Base-by-base conservation (phyloP, 108 stramenopile genomes). In the Hondaea fermentalgiana region DNA sequence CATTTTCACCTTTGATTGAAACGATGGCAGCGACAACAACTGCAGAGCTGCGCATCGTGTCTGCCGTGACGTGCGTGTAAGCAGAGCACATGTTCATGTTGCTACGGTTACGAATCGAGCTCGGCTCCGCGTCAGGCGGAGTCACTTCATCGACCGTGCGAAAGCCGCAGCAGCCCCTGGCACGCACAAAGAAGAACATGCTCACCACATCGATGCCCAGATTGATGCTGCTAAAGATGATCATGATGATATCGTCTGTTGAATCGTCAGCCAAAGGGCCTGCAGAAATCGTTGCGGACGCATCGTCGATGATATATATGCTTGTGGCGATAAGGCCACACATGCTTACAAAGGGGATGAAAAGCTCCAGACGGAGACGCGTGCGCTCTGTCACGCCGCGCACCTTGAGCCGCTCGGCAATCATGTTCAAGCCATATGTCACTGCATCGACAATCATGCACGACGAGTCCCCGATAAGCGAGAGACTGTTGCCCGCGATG, bases 81-180 rank as follows among this genome's bases (percentile, higher is more conserved):
- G 88, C 88, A 5, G 59, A 60, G 47, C 88, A 88, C 88, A 88
- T 88, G 35, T 88, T 88, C 60, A 51, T 88, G 88, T 88, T 88
- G 19, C 35, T 88, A 6, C 35, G 3, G 0, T 0, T 17, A 53
- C n/a, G 17, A 0, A 17, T 28, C 21, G 19, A 23, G 25, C 2
- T 59, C 43, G 12, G 43, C 28, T 6, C 45, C 19, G 76, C 25
- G 44, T 23, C 12, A 43, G 25, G 64, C 64, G 21, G 25, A 57
- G 55, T 16, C 64, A 69, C 28, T 53, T 35, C 35, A 17, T 83
- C 76, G 25, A 83, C 49, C 43, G 45, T 83, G 17, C 28, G 17
- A 60, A 88, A 60, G 23, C 60, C 88, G 43, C n/a, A 42, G 60
- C 60, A 21, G 19, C 42, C 60, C 5, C 43, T 88, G 14, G 43